phyloP scores from a whole-genome alignment of 441 rosid species.

The Daphne laureola region DNA sequence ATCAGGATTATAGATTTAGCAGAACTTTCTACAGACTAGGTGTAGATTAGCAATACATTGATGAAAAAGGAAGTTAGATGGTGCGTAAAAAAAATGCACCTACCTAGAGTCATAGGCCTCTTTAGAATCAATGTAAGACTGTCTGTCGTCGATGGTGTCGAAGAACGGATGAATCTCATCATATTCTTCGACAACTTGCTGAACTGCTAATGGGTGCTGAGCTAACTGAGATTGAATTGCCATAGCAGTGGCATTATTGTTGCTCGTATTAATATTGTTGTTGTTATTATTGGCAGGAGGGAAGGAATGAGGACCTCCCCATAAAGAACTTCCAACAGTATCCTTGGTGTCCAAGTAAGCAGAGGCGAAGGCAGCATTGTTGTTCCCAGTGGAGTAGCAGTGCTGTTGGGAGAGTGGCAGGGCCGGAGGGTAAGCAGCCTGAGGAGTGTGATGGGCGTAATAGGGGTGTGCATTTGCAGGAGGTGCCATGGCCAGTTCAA shows the following conservation, averaged over 20 bases:
- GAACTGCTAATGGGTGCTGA: slow-evolving; percentile 34
- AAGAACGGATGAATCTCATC: slow-evolving; percentile 74
- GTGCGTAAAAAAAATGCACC: neutral
- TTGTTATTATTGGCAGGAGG: slow-evolving; percentile 8
- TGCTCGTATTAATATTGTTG: slow-evolving; percentile 11
- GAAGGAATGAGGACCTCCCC: slow-evolving; percentile 40
- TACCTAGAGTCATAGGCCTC: slow-evolving; percentile 68
- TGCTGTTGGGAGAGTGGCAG: slow-evolving; percentile 28
- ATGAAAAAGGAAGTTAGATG: neutral
- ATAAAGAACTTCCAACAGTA: slow-evolving; percentile 21
- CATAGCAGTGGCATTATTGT: slow-evolving; percentile 22
- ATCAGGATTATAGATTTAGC: neutral
- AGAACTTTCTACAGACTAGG: neutral
- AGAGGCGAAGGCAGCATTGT: slow-evolving; percentile 22
- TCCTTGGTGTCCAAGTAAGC: slow-evolving; percentile 40
- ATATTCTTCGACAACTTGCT: slow-evolving; percentile 48
- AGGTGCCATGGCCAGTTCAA: slow-evolving; percentile 74
- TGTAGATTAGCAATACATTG: neutral
- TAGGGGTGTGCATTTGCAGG: slow-evolving; percentile 32
- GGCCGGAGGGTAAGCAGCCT: slow-evolving; percentile 12
- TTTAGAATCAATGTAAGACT: slow-evolving; percentile 59
- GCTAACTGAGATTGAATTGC: slow-evolving; percentile 50
- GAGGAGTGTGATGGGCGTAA: slow-evolving; percentile 26
- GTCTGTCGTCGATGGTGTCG: slow-evolving; percentile 70
- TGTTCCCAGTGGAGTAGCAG: slow-evolving; percentile 29